Percentiles rank a stretch among this genome's conserved stretches.
These are phyloP conservation scores for Neonectria ditissima DNA, from an alignment of 2,329 filamentous ascomycete genomes.

Conservation along the genomic window DNA sequence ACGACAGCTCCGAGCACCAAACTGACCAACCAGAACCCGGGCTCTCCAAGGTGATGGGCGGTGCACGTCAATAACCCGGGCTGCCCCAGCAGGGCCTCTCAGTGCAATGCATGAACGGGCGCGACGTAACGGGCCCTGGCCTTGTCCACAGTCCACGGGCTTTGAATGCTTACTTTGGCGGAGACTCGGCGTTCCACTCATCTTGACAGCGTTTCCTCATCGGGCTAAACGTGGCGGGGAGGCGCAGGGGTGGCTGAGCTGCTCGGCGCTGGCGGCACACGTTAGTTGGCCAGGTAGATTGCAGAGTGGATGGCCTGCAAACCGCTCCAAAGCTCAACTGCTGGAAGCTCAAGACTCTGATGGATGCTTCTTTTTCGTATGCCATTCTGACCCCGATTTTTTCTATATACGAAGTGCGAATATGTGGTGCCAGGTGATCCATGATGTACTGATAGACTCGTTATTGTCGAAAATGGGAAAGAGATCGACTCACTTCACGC, in stretches of 20 bases:
- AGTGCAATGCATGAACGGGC: conserved; percentile 24
- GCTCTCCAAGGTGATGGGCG: background rate
- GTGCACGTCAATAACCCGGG: background rate
- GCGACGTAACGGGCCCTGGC: conserved; percentile 4
- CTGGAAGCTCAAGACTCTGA: background rate
- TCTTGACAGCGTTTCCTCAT: conserved; percentile 1
- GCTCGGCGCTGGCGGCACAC: conserved; percentile 5
- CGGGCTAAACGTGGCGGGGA: conserved; percentile 1
- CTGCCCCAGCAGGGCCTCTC: conserved; percentile 9
- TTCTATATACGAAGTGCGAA: background rate
- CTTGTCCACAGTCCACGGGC: background rate
- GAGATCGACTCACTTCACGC: background rate
- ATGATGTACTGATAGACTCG: background rate
- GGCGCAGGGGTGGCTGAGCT: conserved; percentile 8
- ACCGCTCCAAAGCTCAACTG: background rate
- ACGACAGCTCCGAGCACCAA: conserved; percentile 6
- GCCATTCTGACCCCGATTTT: no score
- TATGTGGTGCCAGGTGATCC: background rate
- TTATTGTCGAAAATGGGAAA: background rate
- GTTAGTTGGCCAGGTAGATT: conserved; percentile 1
- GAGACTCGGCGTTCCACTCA: conserved; percentile 1
- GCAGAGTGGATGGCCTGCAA: conserved; percentile 8
- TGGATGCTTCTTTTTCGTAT: background rate
- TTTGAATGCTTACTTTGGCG: conserved; percentile 10
- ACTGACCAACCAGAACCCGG: conserved; percentile 17